These are phyloP conservation scores for Kwoniella heveanensis DNA, from an alignment of 768 basidiomycete genomes.

Conservation along the genomic window DNA sequence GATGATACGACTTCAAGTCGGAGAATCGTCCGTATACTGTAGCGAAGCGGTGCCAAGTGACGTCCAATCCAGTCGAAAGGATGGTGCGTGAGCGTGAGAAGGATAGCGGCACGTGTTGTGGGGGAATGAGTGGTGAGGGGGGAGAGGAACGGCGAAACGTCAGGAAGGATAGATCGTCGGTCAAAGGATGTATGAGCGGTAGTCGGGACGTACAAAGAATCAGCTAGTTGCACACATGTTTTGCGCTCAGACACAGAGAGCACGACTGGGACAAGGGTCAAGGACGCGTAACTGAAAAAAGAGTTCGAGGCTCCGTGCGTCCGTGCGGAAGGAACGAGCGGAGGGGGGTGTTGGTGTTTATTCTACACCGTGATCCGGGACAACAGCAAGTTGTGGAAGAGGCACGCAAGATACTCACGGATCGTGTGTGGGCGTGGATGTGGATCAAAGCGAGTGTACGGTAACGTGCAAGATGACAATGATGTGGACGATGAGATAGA, in stretches of 20 bases:
- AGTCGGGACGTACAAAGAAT: neutral
- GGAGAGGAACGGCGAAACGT: neutral
- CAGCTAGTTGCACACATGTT: constrained; percentile 2
- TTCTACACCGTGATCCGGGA: no score
- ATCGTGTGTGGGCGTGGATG: no score
- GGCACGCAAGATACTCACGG: no score
- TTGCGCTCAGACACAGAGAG: no score
- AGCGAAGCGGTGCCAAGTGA: neutral
- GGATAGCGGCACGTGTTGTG: neutral
- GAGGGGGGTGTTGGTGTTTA: no score
- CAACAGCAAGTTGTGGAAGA: no score
- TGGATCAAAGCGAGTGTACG: no score
- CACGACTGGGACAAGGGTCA: no score
- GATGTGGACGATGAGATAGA: no score
- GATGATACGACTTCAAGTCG: constrained; percentile 6
- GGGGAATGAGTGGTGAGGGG: neutral
- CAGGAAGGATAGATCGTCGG: neutral
- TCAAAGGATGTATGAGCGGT: neutral
- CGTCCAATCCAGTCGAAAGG: no score
- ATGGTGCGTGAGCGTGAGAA: neutral
- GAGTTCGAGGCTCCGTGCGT: neutral
- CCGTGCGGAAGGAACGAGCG: neutral
- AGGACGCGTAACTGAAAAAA: constrained; percentile 3
- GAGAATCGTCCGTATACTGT: neutral
- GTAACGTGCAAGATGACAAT: no score